A percentile compares a stretch with the other conserved stretches of the same genome.
phyloP scores from a whole-genome alignment of 1,139 yeast species.

The Candida dubliniensis region DNA sequence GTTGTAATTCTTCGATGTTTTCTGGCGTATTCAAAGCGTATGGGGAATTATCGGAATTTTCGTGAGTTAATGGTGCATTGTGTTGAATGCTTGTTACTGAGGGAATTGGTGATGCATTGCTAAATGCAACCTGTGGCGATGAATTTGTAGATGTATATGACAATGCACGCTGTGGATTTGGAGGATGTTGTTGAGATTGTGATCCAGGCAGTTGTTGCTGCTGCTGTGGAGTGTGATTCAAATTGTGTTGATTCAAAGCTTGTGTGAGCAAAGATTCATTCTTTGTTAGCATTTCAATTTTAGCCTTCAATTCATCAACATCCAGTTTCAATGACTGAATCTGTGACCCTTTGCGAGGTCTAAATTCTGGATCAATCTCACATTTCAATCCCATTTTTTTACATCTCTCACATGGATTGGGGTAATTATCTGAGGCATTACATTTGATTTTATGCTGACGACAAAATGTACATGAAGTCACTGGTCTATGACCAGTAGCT shows the following conservation, averaged over 20 bases:
- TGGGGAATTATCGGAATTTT: conserved; percentile 28
- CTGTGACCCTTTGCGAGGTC: conserved; percentile 91
- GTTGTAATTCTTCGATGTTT: conserved; percentile 12
- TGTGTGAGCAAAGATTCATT: conserved; percentile 69
- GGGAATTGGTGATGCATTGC: conserved; percentile 12
- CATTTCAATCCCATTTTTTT: conserved; percentile 76
- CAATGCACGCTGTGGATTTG: conserved; percentile 15
- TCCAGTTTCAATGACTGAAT: conserved; percentile 82
- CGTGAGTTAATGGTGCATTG: conserved; percentile 13
- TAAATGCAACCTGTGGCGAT: background rate
- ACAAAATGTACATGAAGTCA: conserved; percentile 90
- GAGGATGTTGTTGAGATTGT: conserved; percentile 4
- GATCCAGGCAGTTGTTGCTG: background rate
- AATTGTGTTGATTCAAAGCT: conserved; percentile 51
- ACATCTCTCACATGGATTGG: conserved; percentile 82
- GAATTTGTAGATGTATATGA: background rate
- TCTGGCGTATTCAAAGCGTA: conserved; percentile 16
- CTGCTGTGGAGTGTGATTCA: conserved; percentile 26
- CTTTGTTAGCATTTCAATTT: conserved; percentile 71
- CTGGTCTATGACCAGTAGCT: conserved; percentile 68
- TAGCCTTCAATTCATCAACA: conserved; percentile 75
- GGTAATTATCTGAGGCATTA: conserved; percentile 83
- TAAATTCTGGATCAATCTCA: conserved; percentile 87
- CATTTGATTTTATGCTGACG: conserved; percentile 94
- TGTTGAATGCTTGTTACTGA: conserved; percentile 13